Percentiles rank a stretch among this genome's conserved stretches.
These are phyloP conservation scores for Nakataea oryzae DNA, from an alignment of 2,329 filamentous ascomycete genomes.

Conservation along the genomic window DNA sequence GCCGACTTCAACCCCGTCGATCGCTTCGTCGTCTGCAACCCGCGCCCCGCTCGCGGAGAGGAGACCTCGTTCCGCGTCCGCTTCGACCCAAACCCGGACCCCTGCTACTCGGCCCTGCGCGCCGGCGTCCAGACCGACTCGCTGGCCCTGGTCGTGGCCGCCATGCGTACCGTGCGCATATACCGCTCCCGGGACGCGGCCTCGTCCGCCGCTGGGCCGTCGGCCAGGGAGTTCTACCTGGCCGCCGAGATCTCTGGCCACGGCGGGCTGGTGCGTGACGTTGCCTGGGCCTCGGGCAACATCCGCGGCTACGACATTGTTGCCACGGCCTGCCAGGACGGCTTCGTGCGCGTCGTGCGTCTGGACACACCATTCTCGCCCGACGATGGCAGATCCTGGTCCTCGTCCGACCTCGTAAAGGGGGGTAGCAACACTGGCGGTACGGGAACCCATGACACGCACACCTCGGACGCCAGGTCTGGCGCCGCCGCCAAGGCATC, in stretches of 20 bases:
- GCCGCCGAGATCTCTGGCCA: slow-evolving; percentile 69
- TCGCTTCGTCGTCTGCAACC: slow-evolving; percentile 57
- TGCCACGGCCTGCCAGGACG: slow-evolving; percentile 88
- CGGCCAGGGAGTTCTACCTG: slow-evolving; percentile 70
- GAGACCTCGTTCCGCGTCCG: slow-evolving; percentile 78
- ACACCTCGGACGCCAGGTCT: background rate
- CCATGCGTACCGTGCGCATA: slow-evolving; percentile 72
- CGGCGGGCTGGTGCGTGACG: slow-evolving; percentile 68
- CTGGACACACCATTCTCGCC: slow-evolving; percentile 48
- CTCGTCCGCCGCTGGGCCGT: slow-evolving; percentile 8
- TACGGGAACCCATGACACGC: background rate
- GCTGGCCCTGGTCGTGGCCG: slow-evolving; percentile 72
- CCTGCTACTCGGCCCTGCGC: slow-evolving; percentile 65
- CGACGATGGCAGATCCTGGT: slow-evolving; percentile 40
- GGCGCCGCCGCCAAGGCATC: slow-evolving; percentile 10
- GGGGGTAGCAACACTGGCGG: slow-evolving; percentile 20
- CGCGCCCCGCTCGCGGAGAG: slow-evolving; percentile 64
- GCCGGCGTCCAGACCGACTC: slow-evolving; percentile 75
- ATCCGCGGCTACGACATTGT: slow-evolving; percentile 84
- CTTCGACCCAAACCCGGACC: slow-evolving; percentile 80
- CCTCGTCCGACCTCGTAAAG: slow-evolving; percentile 31
- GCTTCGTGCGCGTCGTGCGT: slow-evolving; percentile 80
- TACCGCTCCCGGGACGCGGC: slow-evolving; percentile 58
- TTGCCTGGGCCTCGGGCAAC: slow-evolving; percentile 87
- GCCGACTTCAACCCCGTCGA: slow-evolving; percentile 67